These are phyloP conservation scores for Aspergillus sojae DNA, from an alignment of 2,329 filamentous ascomycete species.

Conservation along the genomic window DNA sequence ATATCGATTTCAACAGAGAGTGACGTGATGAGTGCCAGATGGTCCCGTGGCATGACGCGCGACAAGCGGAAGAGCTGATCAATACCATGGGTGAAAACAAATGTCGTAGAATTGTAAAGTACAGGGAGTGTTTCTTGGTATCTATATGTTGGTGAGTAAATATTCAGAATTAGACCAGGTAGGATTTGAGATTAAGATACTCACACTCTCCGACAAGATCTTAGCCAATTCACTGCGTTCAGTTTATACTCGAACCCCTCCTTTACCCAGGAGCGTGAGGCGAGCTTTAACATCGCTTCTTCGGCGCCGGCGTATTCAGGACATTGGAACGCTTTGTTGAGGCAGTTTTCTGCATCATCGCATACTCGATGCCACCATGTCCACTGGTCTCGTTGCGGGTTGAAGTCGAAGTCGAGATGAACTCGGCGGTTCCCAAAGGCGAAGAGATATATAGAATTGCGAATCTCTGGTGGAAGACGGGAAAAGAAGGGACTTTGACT, in stretches of 20 bases:
- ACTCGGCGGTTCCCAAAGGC: conserved; percentile 11
- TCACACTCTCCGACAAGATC: conserved; percentile 10
- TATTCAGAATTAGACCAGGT: too few species aligned
- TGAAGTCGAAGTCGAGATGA: conserved; percentile 13
- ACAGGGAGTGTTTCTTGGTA: conserved; percentile 3
- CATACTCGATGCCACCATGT: conserved; percentile 16
- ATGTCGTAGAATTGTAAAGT: conserved; percentile 11
- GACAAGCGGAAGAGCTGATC: conserved; percentile 15
- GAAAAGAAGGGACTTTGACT: conserved; percentile 11
- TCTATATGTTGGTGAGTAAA: neutral
- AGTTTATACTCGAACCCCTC: conserved; percentile 14
- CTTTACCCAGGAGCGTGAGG: conserved; percentile 10
- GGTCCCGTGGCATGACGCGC: conserved; percentile 2
- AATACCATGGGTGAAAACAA: conserved; percentile 16
- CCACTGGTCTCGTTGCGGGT: conserved; percentile 1
- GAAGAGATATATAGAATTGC: conserved; percentile 7
- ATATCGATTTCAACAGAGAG: conserved; percentile 15
- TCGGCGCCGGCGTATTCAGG: conserved; percentile 14
- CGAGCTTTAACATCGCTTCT: conserved; percentile 10
- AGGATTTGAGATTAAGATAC: neutral
- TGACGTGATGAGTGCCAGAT: conserved; percentile 6
- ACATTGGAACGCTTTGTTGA: conserved; percentile 9
- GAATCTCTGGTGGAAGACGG: conserved; percentile 9
- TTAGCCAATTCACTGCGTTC: conserved; percentile 11
- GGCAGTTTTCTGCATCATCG: conserved; percentile 11